Conservation (phyloP, 257 asterid species). For the Solanum etuberosum region DNA sequence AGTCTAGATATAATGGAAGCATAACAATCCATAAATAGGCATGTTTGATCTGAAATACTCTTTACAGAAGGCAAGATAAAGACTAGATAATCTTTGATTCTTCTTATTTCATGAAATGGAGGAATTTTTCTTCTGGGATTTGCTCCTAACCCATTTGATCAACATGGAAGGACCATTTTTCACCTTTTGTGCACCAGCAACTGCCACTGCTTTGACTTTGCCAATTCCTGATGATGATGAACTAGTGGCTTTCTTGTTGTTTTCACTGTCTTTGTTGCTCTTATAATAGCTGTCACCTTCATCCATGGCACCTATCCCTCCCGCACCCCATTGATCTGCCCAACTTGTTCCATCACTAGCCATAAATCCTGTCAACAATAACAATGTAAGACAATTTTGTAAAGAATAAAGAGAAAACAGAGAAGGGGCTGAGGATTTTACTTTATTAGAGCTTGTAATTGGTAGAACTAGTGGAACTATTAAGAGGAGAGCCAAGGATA, state of each 20-base stretch:
- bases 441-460: background rate
- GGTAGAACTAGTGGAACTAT: background rate
- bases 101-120: conserved; percentile 23
- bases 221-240: conserved; percentile 35
- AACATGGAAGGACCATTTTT: conserved; percentile 49
- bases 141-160: conserved; percentile 67
- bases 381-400: background rate
- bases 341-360: conserved; percentile 67
- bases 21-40: background rate
- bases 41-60: background rate
- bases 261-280: conserved; percentile 25
- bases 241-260: conserved; percentile 17
- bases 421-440: background rate
- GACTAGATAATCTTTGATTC: background rate
- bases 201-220: conserved; percentile 53
- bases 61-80: background rate
- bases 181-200: conserved; percentile 50
- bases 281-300: conserved; percentile 21
- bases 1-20: background rate
- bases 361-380: conserved; percentile 20
- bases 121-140: conserved; percentile 44
- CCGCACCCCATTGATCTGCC: conserved; percentile 99
- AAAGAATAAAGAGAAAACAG: background rate
- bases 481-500: background rate
- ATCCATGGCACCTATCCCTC: conserved; percentile 72